phyloP scores from a whole-genome alignment of 306 rosid species.

The Prunus campanulata region DNA sequence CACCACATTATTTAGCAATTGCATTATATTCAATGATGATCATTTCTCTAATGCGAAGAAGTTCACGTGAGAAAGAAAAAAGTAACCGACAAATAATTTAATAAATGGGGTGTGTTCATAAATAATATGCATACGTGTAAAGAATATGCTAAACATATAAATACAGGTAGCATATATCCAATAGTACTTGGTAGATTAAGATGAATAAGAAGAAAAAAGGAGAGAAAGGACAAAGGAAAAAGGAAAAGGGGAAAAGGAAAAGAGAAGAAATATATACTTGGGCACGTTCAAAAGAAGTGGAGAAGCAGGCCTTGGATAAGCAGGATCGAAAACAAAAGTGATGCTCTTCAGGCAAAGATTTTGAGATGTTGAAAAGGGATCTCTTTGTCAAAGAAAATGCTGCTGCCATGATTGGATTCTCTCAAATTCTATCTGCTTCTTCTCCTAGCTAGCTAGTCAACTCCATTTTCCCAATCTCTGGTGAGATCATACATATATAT shows the following conservation, averaged over 20 bases:
- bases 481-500: neutral
- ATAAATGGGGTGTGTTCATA: too few species aligned
- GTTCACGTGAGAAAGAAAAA: too few species aligned
- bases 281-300: constrained; percentile 25
- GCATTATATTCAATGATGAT: too few species aligned
- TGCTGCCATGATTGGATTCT: neutral
- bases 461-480: neutral
- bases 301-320: constrained; percentile 17
- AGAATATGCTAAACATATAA: too few species aligned
- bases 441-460: too few species aligned
- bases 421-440: neutral
- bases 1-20: neutral
- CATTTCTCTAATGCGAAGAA: too few species aligned
- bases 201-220: too few species aligned
- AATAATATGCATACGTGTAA: too few species aligned
- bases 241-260: neutral
- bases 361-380: constrained; percentile 13
- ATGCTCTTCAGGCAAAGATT: constrained; percentile 19
- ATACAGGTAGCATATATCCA: too few species aligned
- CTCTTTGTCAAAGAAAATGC: constrained; percentile 24
- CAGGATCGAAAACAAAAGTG: neutral
- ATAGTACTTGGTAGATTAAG: too few species aligned
- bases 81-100: too few species aligned
- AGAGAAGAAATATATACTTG: constrained; percentile 7
- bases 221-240: neutral